Base-by-base conservation (phyloP, 2,329 filamentous ascomycete genomes). In the Aspergillus fumigatus region DNA sequence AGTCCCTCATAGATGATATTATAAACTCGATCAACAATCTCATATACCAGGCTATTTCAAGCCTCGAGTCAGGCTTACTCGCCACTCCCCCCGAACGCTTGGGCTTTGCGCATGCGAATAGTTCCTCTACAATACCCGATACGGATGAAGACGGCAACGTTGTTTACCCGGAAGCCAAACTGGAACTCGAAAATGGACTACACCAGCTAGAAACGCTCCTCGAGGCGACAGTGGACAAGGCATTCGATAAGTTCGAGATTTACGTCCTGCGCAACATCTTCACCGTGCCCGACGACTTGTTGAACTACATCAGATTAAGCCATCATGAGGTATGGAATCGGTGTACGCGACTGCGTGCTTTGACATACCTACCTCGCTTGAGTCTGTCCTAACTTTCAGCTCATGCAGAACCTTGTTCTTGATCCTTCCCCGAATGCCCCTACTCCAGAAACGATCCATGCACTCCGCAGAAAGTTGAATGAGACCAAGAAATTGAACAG, bases 1-100 rank as follows among this genome's bases (percentile, higher is more conserved):
- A 96, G 92, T 89, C 89, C 59, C 85, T 99, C 45, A 88, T 99
- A 69, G 94, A 99, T 84, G 93, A 97, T 77, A 92, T 97, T 66
- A 96, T 97, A 79, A 97, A 97, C 80, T 89, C 88, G 54, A 86
- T 97, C 74, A 99, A 97, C 79, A 90, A 93, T 68, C 84, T 97
- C 67, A 88, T 94, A 68, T 94, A 96, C 75, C 88, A 88, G 73
- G 92, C 91, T 53, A 87, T 96, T 67, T 90, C 90, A 67, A 90
- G 89, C 59, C 86, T 97, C 62, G 94, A 97, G 75, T 84, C 86
- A 54, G 90, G 90, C 1, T 85, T 99, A 21, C 80, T 90, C 50
- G 82, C 83, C 51, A 87, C 89, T 2, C 84, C 89, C 1, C 89
- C 92, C 0, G 80, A 87, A 26, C 82, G 85, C 14, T 84, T 99